These are phyloP conservation scores for Ogataea methylovora DNA, from an alignment of 805 yeast species.

Conservation along the genomic window DNA sequence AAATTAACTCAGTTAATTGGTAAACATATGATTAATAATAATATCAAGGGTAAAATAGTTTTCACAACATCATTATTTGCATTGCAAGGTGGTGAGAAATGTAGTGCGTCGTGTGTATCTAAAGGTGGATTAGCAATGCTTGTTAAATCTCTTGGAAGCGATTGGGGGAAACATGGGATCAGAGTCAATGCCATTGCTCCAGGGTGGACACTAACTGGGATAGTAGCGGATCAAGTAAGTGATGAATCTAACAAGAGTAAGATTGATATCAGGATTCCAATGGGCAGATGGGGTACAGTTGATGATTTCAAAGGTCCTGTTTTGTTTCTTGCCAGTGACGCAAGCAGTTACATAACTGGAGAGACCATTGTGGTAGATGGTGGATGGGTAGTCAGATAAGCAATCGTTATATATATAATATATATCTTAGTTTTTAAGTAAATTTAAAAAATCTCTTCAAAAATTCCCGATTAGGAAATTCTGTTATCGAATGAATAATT, in stretches of 20 bases:
- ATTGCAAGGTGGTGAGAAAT: conserved; percentile 31
- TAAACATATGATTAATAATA: conserved; percentile 25
- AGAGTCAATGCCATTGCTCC: conserved; percentile 36
- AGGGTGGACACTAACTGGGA: conserved; percentile 36
- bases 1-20: conserved; percentile 31
- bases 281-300: conserved; percentile 36
- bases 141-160: conserved; percentile 33
- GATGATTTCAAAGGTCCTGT: conserved; percentile 34
- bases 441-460: too few relatives aligned
- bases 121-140: conserved; percentile 32
- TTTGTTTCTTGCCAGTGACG: conserved; percentile 37
- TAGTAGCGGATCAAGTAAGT: conserved; percentile 25
- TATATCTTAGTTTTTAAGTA: too few relatives aligned
- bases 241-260: conserved; percentile 18
- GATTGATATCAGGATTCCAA: conserved; percentile 31
- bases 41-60: conserved; percentile 30
- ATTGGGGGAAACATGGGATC: conserved; percentile 8
- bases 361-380: conserved; percentile 44
- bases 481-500: too few relatives aligned
- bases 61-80: conserved; percentile 35
- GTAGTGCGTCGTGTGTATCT: conserved; percentile 33
- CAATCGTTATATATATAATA: too few relatives aligned
- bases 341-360: conserved; percentile 42
- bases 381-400: conserved; percentile 30
- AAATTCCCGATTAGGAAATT: too few relatives aligned